Conservation (phyloP, 2,329 filamentous ascomycete genomes). For the Pseudogymnoascus sp. region DNA sequence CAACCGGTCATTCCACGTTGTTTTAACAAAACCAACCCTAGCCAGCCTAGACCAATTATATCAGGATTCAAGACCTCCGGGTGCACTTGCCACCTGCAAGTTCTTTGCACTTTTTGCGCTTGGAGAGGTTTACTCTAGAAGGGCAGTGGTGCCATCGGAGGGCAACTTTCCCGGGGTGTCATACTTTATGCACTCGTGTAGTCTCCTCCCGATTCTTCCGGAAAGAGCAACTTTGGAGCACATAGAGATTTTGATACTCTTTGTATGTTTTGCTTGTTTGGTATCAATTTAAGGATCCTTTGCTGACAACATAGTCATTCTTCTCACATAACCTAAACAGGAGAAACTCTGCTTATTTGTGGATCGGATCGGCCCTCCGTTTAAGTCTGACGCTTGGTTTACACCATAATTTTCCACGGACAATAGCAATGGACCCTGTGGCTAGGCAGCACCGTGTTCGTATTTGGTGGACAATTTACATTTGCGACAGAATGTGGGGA, state of each 20-base stretch:
- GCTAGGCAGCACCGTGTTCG: constrained; percentile 33
- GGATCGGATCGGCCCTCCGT: constrained; percentile 38
- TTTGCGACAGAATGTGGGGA: constrained; percentile 39
- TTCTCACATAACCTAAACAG: constrained; percentile 38
- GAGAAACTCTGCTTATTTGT: constrained; percentile 35
- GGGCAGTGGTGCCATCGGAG: constrained; percentile 25
- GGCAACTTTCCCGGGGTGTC: constrained; percentile 34
- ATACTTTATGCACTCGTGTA: constrained; percentile 36
- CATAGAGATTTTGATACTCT: constrained; percentile 36
- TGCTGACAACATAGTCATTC: constrained; percentile 29
- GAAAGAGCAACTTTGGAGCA: constrained; percentile 36
- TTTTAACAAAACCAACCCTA: constrained; percentile 31
- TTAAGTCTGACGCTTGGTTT: constrained; percentile 33
- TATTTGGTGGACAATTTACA: constrained; percentile 38
- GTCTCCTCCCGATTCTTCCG: constrained; percentile 31
- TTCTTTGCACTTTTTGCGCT: constrained; percentile 38
- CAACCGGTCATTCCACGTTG: constrained; percentile 34
- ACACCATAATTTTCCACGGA: constrained; percentile 33
- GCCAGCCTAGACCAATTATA: constrained; percentile 32
- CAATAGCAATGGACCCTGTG: constrained; percentile 27
- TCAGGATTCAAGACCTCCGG: constrained; percentile 28
- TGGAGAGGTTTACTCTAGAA: constrained; percentile 37
- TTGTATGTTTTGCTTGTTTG: constrained; percentile 27
- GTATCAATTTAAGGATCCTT: background rate
- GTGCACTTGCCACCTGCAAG: constrained; percentile 32